Base-by-base conservation (phyloP, 306 rosid species). In the Spatholobus suberectus region DNA sequence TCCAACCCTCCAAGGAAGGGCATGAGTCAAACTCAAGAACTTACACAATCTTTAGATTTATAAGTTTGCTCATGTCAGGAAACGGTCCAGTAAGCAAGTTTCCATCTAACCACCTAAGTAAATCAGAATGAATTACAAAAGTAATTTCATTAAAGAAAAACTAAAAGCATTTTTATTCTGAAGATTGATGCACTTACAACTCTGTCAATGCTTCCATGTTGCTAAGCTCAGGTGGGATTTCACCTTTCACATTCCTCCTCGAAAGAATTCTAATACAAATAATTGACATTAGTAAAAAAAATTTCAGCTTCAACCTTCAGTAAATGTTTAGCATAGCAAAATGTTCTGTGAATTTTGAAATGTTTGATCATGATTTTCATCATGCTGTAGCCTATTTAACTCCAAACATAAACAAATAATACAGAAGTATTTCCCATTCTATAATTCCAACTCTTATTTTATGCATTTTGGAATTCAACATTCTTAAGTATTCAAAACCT, bases 31-130 rank as follows among this genome's bases (percentile, higher is more conserved):
- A 59, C 29, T 21, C 37, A 58, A 70, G 73, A 78, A 78, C 98
- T 92, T 87, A 94, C 97, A 94, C 83, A 82, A 94, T 91, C 89
- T 89, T 89, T 84, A 94, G 81, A 73, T 84, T 89, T 55, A 91
- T 73, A 8, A 94, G 97, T 80, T 83, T 91, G 81, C 90, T 86
- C 61, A 92, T 80, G 93, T 92, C 98, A 70, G 98, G 97, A 24
- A 94, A 88, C 34, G 68, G 73, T 62, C 97, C 98, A 18, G 85
- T 87, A 44, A 94, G 88, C 73, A 85, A 84, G 81, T 94, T 94
- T 13, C 89, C 89, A 84, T 83, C 91, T 85, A 94, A 83, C 97
- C 97, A 91, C 89, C 98, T 92, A 82, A 78, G 75, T 8, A 70
- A 83, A 76, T 7, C 20, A 66, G 52, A 68, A 72, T 8, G 80